Percentiles rank a stretch among this genome's conserved stretches.
Evolutionary conservation across 345 rosid species (phyloP).

Genomic region (Gossypium arboreum): DNA sequence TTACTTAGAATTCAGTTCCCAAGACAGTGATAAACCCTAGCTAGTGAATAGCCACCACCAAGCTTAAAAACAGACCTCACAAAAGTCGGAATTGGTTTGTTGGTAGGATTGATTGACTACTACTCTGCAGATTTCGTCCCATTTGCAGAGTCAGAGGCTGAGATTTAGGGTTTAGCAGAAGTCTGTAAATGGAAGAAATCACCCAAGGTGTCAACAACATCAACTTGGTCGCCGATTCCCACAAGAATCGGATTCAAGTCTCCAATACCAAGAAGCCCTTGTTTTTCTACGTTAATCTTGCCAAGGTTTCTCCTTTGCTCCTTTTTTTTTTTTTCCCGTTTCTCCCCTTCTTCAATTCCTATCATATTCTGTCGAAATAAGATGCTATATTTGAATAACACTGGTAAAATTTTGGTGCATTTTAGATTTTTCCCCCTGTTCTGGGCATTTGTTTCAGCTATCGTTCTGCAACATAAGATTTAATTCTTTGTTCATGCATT

Average conservation of each 20-base stretch:
- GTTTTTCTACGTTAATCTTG: constrained; percentile 95
- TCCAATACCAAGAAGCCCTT: constrained; percentile 93
- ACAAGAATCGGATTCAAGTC: constrained; percentile 87
- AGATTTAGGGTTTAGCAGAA: constrained; percentile 18
- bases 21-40: constrained; percentile 4
- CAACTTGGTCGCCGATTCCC: constrained; percentile 42
- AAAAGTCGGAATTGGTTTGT: not conserved
- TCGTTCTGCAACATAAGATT: not conserved
- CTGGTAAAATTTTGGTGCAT: not conserved
- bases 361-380: not conserved
- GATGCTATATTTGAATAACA: not conserved
- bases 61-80: not conserved
- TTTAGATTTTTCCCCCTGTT: not conserved
- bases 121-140: not conserved
- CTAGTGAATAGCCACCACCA: not conserved
- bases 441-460: not conserved
- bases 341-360: not conserved
- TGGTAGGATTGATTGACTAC: not conserved
- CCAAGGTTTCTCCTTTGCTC: constrained; percentile 46
- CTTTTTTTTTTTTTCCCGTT: not conserved
- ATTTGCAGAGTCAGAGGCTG: not conserved
- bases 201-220: constrained; percentile 64
- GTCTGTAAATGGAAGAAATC: constrained; percentile 61
- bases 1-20: not conserved
- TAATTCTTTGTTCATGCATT: not conserved